Evolutionary conservation across 768 basidiomycete species (phyloP).

Genomic region (Naganishia onofrii): DNA sequence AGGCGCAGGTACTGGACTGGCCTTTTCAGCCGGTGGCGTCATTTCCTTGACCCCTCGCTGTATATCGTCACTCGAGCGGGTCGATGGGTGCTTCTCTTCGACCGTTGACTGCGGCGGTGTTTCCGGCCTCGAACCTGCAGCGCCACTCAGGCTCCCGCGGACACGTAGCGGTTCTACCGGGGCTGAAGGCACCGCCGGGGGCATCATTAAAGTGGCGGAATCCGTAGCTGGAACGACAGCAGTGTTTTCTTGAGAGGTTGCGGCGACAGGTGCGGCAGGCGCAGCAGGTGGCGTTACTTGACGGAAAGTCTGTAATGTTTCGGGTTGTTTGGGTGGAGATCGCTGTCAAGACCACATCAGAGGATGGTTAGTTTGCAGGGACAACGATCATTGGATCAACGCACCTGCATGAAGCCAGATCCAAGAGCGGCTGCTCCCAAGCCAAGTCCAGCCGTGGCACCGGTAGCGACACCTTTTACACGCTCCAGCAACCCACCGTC

Average conservation of each 20-base stretch:
- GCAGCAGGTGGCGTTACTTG: not conserved
- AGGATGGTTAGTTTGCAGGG: not conserved
- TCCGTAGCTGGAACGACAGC: not conserved
- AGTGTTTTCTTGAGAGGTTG: not conserved
- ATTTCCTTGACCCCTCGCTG: not conserved
- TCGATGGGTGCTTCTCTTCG: not conserved
- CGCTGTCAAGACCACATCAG: not conserved
- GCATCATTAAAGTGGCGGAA: not conserved
- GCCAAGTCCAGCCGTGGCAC: not conserved
- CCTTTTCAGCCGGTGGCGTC: not conserved
- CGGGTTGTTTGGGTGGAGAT: not conserved
- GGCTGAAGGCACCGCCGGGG: not conserved
- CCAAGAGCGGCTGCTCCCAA: not conserved
- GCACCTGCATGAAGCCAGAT: not conserved
- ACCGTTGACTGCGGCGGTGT: not conserved
- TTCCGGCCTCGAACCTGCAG: not conserved
- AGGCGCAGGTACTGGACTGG: not conserved
- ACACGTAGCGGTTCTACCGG: slow-evolving; percentile 11
- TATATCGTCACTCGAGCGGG: not conserved
- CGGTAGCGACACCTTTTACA: slow-evolving; percentile 11
- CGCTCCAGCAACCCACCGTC: slow-evolving; percentile 8
- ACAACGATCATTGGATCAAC: not conserved
- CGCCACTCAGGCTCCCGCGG: not conserved
- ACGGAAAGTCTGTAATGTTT: not conserved
- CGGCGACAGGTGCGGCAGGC: too few relatives aligned